A percentile compares a stretch with the other conserved stretches of the same genome.
Evolutionary conservation across 768 basidiomycete species (phyloP).

Genomic region (Sporobolomyces pararoseus): DNA sequence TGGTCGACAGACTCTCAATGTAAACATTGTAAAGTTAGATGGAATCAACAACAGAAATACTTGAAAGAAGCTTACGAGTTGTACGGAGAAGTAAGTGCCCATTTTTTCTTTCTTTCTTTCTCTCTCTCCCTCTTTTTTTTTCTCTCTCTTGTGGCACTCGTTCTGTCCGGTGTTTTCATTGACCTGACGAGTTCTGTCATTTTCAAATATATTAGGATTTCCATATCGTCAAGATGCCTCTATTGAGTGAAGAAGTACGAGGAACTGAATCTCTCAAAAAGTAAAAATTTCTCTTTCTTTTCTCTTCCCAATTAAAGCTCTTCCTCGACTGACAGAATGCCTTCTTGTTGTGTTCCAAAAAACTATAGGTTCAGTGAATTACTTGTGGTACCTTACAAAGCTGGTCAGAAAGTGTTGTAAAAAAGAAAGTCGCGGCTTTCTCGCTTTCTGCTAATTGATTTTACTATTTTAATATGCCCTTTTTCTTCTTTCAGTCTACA

Average conservation of each 20-base stretch:
- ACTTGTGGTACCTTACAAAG: slow-evolving; percentile 43
- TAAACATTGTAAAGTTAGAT: slow-evolving; percentile 88
- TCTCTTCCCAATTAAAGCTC: neutral
- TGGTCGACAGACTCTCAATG: slow-evolving; percentile 70
- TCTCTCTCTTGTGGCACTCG: no score
- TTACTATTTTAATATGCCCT: no score
- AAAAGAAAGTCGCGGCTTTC: no score
- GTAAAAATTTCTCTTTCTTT: no score
- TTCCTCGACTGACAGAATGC: neutral
- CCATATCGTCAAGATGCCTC: slow-evolving; percentile 88
- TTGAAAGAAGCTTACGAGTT: slow-evolving; percentile 92
- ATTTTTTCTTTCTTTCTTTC: no score
- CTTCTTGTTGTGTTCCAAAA: no score
- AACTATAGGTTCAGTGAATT: slow-evolving; percentile 43
- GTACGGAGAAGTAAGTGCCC: slow-evolving; percentile 29
- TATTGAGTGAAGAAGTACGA: slow-evolving; percentile 93
- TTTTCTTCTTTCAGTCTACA: no score
- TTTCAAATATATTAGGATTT: slow-evolving; percentile 65
- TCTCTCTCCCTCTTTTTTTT: no score
- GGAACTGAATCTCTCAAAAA: slow-evolving; percentile 85
- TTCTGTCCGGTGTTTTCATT: no score
- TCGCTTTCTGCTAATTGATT: neutral
- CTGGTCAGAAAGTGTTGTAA: slow-evolving; percentile 28
- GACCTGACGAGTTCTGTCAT: no score
- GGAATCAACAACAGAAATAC: slow-evolving; percentile 98